Percentiles rank a stretch among this genome's conserved stretches.
Evolutionary conservation across 441 rosid genomes (phyloP).

Genomic region (Eutrema salsugineum): DNA sequence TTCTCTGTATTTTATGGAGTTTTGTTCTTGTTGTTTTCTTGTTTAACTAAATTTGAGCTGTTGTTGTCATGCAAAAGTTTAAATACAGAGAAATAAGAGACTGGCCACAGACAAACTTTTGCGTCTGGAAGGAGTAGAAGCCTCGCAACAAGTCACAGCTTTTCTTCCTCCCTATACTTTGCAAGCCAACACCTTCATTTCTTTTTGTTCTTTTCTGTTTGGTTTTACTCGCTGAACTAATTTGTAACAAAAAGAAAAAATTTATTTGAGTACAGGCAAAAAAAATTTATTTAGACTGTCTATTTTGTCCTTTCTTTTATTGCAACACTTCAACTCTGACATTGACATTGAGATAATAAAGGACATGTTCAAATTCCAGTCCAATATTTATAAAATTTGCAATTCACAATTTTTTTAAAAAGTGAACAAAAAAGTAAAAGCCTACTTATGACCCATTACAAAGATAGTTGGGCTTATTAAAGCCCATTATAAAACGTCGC

Average conservation of each 20-base stretch:
- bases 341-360: background rate
- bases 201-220: conserved; percentile 31
- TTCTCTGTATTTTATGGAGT: background rate
- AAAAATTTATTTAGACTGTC: conserved; percentile 1
- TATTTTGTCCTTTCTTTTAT: conserved; percentile 7
- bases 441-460: background rate
- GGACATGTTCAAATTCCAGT: conserved; percentile 2
- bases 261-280: background rate
- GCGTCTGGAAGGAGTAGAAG: conserved; percentile 20
- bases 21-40: conserved; percentile 5
- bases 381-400: background rate
- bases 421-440: background rate
- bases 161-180: conserved; percentile 18
- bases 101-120: conserved; percentile 22
- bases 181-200: conserved; percentile 23
- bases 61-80: conserved; percentile 24
- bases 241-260: background rate
- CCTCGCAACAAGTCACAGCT: conserved; percentile 28
- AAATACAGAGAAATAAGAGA: conserved; percentile 16
- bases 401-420: too few species aligned
- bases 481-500: conserved; percentile 3
- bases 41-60: conserved; percentile 2
- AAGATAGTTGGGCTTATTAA: background rate
- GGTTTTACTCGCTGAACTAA: conserved; percentile 8
- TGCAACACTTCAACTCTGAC: conserved; percentile 9